A percentile compares a stretch with the other conserved stretches of the same genome.
Evolutionary conservation across 1,139 yeast genomes (phyloP).

Genomic region (Candida neerlandica): DNA sequence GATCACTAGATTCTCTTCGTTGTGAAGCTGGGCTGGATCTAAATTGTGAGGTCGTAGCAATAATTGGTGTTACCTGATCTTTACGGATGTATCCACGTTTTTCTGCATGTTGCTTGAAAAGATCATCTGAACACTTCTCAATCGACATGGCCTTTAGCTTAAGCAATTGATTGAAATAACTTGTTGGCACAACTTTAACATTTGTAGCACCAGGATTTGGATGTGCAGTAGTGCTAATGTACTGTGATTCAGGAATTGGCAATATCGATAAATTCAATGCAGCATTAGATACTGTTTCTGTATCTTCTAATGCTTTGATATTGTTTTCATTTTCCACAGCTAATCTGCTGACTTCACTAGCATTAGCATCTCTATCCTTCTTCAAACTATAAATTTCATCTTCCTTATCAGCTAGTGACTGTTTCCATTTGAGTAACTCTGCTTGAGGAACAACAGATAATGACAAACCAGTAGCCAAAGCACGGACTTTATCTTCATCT

Average conservation of each 20-base stretch:
- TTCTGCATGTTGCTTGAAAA: constrained; percentile 45
- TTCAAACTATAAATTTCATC: constrained; percentile 30
- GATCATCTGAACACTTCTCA: constrained; percentile 50
- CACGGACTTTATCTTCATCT: constrained; percentile 20
- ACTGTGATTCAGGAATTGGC: constrained; percentile 56
- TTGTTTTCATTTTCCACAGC: constrained; percentile 27
- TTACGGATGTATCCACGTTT: constrained; percentile 49
- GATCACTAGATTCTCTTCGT: constrained; percentile 12
- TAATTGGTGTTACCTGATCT: constrained; percentile 22
- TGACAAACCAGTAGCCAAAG: constrained; percentile 19
- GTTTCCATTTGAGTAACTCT: constrained; percentile 33
- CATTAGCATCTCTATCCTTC: constrained; percentile 13
- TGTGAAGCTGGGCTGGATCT: constrained; percentile 8
- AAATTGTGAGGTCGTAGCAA: constrained; percentile 10
- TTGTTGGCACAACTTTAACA: constrained; percentile 64
- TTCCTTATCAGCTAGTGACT: constrained; percentile 36
- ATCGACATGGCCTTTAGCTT: constrained; percentile 45
- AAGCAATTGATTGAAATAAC: constrained; percentile 61
- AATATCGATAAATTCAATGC: constrained; percentile 52
- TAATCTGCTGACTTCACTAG: constrained; percentile 26
- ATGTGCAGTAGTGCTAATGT: constrained; percentile 61
- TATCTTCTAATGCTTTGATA: constrained; percentile 22
- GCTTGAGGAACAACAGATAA: constrained; percentile 25
- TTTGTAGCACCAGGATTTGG: constrained; percentile 56
- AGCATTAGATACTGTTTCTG: constrained; percentile 24